Base-by-base conservation (phyloP, 192 early-diverging fungal genomes). In the Entomortierella lignicola region DNA sequence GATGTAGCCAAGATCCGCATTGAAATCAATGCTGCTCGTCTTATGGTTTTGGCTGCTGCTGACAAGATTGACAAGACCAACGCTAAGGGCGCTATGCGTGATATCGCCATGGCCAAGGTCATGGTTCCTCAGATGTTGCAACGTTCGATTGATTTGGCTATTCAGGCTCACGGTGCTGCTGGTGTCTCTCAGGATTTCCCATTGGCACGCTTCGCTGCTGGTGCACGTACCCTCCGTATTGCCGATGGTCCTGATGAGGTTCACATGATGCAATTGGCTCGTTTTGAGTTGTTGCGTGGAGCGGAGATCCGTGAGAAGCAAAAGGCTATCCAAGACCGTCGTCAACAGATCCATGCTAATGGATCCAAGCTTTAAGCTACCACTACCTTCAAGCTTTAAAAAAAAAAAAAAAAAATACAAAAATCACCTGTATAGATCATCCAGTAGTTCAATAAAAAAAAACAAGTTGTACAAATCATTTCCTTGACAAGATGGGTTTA, bases 51-150 rank as follows among this genome's bases (percentile, higher is more conserved):
- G 42, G 87, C 89, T 29, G 97, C 98, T 18, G 98, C 98, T 6
- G 90, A 92, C 58, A 90, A 87, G 85, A 99, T 99, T 50, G 98
- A 99, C 84, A 83, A 88, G 66, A 83, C 87, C 10, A 92, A 93
- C 11, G 89, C 97, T 31, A 99, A 99, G 85, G 84, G 84, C 32
- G 97, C 97, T 7, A 81, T 94, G 82, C 93, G 95, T 58, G 92
- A 98, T 65, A 99, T 99, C 80, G 96, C 93, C 20, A 98, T 98
- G 93, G 96, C 95, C 71, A 98, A 99, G 88, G 93, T 95, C 25
- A 83, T 93, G 34, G 94, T 95, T 17, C 98, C 98, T 25, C 91
- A 79, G 29, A 90, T 93, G 83, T 80, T 91, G 8, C 87, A 92
- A 37, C 66, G 69, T 0, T 92, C 98, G 12, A 82, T 98, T 57